Evolutionary conservation across 2,329 filamentous ascomycete species (phyloP).

Genomic region (Leptosphaerulina australis): DNA sequence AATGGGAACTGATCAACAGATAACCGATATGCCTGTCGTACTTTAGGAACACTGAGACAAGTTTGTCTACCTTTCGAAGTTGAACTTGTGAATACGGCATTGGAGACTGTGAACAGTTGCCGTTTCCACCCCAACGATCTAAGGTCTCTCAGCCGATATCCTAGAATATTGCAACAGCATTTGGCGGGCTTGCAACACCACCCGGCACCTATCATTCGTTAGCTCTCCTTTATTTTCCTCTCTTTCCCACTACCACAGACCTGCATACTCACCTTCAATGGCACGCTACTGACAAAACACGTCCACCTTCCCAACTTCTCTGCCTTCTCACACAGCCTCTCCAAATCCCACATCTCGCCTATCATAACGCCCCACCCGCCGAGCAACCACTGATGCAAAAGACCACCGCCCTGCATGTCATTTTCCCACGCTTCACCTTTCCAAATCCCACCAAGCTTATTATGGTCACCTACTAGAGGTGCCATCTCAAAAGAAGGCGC

Average conservation of each 20-base stretch:
- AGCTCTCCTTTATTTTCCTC: slow-evolving; percentile 9
- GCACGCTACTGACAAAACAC: slow-evolving; percentile 66
- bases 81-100: too few species aligned
- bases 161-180: slow-evolving; percentile 48
- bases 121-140: background rate
- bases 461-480: slow-evolving; percentile 47
- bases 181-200: slow-evolving; percentile 47
- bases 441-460: slow-evolving; percentile 41
- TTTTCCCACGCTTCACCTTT: slow-evolving; percentile 43
- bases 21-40: too few species aligned
- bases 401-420: slow-evolving; percentile 45
- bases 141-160: too few species aligned
- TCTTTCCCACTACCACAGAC: background rate
- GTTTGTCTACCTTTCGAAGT: too few species aligned
- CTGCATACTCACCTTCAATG: slow-evolving; percentile 56
- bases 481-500: slow-evolving; percentile 54
- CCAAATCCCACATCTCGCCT: slow-evolving; percentile 55
- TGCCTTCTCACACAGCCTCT: slow-evolving; percentile 59
- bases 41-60: too few species aligned
- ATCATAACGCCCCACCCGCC: slow-evolving; percentile 48
- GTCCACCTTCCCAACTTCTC: slow-evolving; percentile 60
- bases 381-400: slow-evolving; percentile 44
- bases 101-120: too few species aligned
- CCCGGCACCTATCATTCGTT: slow-evolving; percentile 54
- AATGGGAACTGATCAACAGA: too few species aligned